These are phyloP conservation scores for Sambucus nigra DNA, from an alignment of 129 eudicot species.

Conservation along the genomic window DNA sequence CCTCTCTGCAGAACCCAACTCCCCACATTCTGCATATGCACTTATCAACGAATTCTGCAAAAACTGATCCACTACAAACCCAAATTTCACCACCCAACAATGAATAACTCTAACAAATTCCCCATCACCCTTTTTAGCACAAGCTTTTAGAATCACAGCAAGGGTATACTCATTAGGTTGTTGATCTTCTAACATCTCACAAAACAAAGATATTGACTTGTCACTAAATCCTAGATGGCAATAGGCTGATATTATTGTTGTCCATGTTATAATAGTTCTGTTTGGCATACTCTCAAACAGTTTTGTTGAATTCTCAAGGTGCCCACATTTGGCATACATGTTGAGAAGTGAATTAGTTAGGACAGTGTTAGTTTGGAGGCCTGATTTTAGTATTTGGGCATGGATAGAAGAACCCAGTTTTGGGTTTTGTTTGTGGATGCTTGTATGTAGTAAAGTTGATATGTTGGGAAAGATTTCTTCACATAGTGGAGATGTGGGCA, in stretches of 20 bases:
- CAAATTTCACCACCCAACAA: constrained; percentile 12
- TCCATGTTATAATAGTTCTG: constrained; percentile 42
- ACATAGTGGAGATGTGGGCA: not conserved
- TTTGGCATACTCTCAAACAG: constrained; percentile 40
- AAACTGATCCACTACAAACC: constrained; percentile 8
- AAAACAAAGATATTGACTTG: constrained; percentile 26
- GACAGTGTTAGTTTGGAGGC: constrained; percentile 7
- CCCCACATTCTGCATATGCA: constrained; percentile 21
- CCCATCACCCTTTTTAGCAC: constrained; percentile 26
- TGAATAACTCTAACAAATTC: constrained; percentile 8
- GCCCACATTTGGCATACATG: constrained; percentile 17
- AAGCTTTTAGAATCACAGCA: constrained; percentile 39
- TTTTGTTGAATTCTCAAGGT: constrained; percentile 1
- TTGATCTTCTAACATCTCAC: constrained; percentile 19
- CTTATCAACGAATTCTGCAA: constrained; percentile 19
- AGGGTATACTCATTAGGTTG: constrained; percentile 36
- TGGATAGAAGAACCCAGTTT: constrained; percentile 22
- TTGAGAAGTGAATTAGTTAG: constrained; percentile 15
- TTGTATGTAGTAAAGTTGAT: constrained; percentile 8
- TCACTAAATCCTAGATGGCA: constrained; percentile 16
- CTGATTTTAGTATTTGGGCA: constrained; percentile 16
- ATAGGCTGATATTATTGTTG: constrained; percentile 37
- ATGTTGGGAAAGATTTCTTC: constrained; percentile 11
- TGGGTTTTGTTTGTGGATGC: constrained; percentile 12
- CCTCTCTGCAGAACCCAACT: constrained; percentile 13